Evolutionary conservation across 352 stramenopile genomes (phyloP), one percentile per base, ranked within the genome.

Genomic region (Phytophthora crassamura): DNA sequence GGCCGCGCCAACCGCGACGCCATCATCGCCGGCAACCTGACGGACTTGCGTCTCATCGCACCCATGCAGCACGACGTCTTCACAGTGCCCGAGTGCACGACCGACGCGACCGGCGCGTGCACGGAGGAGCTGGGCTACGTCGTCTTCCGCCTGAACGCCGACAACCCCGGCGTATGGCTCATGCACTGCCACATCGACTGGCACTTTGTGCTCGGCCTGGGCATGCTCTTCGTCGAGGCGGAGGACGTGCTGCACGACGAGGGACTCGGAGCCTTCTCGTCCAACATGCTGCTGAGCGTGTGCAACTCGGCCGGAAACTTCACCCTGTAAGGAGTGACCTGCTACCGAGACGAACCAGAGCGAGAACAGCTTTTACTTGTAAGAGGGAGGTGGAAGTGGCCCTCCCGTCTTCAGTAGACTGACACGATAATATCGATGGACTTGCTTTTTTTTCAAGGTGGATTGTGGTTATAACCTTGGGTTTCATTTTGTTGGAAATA

Each of bases 101-200:
- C 72, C 6, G 68, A 82, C 33, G 51, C 35, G 2, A 22, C 9
- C 2, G 66, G 56, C 4, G 56, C 65, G 4, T 84, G 76, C 22
- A 67, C 59, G 6, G 60, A 25, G 22, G 22, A 78, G 25, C 34
- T 75, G 11, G 75, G 75, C 41, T 83, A 77, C 41, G 64, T 77
- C 28, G 50, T 82, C 14, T 69, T 76, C 33, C 72, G 75, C n/a
- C 12, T 82, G n/a, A 67, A 72, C 10, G 64, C 74, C 10, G 66
- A 81, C 61, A 82, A 84, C 40, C 69, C 75, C 4, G 75, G 75
- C 9, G 74, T 74, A 28, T 84, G 75, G 75, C 57, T 84, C 14
- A 72, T 84, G 42, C 75, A 84, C 56, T 84, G 75, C 46, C 75
- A 84, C 59, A 84, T 84, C 55, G 75, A 84, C 35, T 78, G 70